Evolutionary conservation across 1,139 yeast species (phyloP).

Genomic region (Lodderomyces parapsilosis): DNA sequence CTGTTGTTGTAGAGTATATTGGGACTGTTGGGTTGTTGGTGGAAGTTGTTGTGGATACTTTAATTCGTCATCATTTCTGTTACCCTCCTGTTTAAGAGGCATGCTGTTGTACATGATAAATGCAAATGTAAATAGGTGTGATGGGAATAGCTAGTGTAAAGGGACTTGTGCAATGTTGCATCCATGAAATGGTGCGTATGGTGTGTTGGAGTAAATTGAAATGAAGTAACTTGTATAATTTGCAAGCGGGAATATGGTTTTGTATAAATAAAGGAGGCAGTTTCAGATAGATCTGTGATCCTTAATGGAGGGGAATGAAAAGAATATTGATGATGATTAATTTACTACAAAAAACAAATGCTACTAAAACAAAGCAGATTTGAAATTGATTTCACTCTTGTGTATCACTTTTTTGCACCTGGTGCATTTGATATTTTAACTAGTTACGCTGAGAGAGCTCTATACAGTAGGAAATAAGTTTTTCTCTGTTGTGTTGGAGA

Average conservation of each 20-base stretch:
- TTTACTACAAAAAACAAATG: not conserved
- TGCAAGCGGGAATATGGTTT: not conserved
- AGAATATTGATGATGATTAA: not conserved
- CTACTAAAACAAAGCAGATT: not conserved
- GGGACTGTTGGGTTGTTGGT: constrained; percentile 6
- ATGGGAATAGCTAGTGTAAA: too few species aligned
- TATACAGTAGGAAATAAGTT: too few species aligned
- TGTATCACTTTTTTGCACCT: not conserved
- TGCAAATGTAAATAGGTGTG: too few species aligned
- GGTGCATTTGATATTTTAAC: not conserved
- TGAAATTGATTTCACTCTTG: not conserved
- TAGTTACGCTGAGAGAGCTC: too few species aligned
- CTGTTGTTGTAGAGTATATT: constrained; percentile 1
- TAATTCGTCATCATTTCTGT: not conserved
- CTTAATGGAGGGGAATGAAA: not conserved
- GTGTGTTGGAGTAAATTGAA: too few species aligned
- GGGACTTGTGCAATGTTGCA: not conserved
- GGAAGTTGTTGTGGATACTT: constrained; percentile 4
- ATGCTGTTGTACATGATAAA: constrained; percentile 1
- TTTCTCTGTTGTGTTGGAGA: too few species aligned
- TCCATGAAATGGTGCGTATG: too few species aligned
- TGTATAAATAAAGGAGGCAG: not conserved
- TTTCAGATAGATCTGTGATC: not conserved
- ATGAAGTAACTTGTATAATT: too few species aligned
- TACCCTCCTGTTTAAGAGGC: not conserved